phyloP scores from a whole-genome alignment of 768 basidiomycete species.

The Rhodosporidiobolus sp. region DNA sequence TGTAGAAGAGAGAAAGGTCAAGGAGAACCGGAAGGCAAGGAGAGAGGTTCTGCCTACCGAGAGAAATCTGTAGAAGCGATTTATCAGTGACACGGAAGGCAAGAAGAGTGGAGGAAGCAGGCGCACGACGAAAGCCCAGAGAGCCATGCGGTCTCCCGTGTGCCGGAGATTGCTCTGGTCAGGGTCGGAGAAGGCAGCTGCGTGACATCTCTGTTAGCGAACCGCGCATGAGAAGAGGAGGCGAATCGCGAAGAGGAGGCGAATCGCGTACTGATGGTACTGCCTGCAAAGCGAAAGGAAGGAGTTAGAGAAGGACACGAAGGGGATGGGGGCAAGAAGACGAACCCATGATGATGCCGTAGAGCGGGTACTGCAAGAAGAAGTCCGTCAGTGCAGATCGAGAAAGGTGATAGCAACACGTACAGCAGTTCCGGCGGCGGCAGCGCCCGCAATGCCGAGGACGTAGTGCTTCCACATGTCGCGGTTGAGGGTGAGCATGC shows the following conservation, averaged over 20 bases:
- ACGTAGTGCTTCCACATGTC: constrained; percentile 31
- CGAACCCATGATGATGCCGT: constrained; percentile 61
- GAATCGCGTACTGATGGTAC: too few species aligned
- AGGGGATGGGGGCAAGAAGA: not conserved
- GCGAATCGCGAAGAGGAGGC: too few species aligned
- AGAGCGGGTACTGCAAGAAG: constrained; percentile 64
- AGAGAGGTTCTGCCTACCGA: not conserved
- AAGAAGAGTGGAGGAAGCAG: not conserved
- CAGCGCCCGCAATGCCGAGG: constrained; percentile 20
- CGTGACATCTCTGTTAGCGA: too few species aligned
- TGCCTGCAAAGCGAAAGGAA: too few species aligned
- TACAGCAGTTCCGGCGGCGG: constrained; percentile 27
- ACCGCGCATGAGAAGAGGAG: too few species aligned
- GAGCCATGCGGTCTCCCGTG: constrained; percentile 66
- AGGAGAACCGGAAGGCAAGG: too few species aligned
- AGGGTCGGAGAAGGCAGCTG: not conserved
- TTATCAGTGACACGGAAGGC: not conserved
- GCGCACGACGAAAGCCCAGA: constrained; percentile 69
- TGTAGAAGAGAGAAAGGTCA: constrained; percentile 50
- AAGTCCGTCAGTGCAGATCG: not conserved
- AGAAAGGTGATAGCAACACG: not conserved
- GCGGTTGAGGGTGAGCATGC: constrained; percentile 27
- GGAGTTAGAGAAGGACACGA: too few species aligned
- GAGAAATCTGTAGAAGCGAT: constrained; percentile 9
- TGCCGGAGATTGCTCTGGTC: constrained; percentile 51